phyloP scores from a whole-genome alignment of 768 basidiomycete species.

The Tubosaeta sp. region DNA sequence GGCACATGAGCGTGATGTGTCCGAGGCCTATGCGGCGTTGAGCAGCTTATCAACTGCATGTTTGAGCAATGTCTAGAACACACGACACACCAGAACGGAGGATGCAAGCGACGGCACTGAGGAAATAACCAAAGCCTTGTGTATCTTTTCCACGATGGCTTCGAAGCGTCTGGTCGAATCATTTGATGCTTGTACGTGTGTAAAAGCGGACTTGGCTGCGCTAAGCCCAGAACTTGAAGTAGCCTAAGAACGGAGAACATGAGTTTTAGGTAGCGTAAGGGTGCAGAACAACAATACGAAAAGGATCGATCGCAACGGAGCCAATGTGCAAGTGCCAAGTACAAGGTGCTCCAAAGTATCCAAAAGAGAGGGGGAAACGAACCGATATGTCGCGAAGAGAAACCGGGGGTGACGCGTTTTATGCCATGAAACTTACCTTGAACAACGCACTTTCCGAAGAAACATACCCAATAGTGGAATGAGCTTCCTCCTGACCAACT shows the following conservation, averaged over 20 bases:
- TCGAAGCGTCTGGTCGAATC: constrained; percentile 36
- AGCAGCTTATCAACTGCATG: constrained; percentile 1
- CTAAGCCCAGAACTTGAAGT: not conserved
- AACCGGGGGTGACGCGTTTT: constrained; percentile 8
- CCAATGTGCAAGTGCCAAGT: constrained; percentile 6
- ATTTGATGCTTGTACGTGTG: constrained; percentile 1
- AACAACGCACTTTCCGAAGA: constrained; percentile 38
- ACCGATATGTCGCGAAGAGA: not conserved
- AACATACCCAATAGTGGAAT: constrained; percentile 36
- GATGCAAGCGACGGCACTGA: constrained; percentile 28
- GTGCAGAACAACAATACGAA: constrained; percentile 1
- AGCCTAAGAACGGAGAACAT: constrained; percentile 9
- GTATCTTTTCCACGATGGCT: constrained; percentile 61
- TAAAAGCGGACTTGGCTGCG: constrained; percentile 10
- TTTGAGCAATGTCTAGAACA: not conserved
- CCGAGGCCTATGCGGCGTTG: constrained; percentile 4
- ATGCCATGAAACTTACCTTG: constrained; percentile 13
- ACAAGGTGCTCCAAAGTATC: not conserved
- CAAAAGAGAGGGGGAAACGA: not conserved
- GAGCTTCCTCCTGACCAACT: not conserved
- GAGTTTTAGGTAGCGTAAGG: constrained; percentile 11
- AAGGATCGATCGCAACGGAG: constrained; percentile 7
- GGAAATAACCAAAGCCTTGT: constrained; percentile 57
- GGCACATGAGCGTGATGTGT: not conserved
- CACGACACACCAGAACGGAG: constrained; percentile 14